These are phyloP conservation scores for Phyllosticta paracitricarpa DNA, from an alignment of 2,329 filamentous ascomycete species.

Conservation along the genomic window DNA sequence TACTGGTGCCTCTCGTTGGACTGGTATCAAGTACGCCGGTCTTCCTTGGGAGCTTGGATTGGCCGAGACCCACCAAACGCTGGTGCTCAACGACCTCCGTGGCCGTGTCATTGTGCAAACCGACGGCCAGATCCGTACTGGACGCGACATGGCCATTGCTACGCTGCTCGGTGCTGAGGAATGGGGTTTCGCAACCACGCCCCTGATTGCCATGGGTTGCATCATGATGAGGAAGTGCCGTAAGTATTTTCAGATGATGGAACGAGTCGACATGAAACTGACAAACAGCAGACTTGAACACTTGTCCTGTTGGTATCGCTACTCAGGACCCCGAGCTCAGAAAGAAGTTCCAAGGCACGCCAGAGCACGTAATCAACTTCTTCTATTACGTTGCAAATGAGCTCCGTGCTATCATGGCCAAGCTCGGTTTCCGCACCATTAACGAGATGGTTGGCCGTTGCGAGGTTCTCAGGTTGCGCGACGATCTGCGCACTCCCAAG, in stretches of 20 bases:
- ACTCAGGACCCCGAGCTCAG: constrained; percentile 91
- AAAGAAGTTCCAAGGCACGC: constrained; percentile 86
- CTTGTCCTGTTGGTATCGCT: constrained; percentile 86
- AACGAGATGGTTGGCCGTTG: constrained; percentile 97
- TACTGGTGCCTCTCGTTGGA: constrained; percentile 94
- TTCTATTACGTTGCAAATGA: constrained; percentile 98
- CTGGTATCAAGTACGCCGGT: constrained; percentile 96
- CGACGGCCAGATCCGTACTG: constrained; percentile 86
- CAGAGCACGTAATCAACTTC: constrained; percentile 97
- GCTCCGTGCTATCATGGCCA: constrained; percentile 92
- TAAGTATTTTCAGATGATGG: constrained; percentile 23
- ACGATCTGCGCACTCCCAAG: constrained; percentile 80
- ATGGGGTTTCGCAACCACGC: constrained; percentile 92
- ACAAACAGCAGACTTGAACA: constrained; percentile 43
- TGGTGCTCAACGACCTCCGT: constrained; percentile 90
- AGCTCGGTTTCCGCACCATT: constrained; percentile 85
- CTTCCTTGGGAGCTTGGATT: constrained; percentile 94
- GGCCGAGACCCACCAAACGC: constrained; percentile 91
- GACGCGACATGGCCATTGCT: constrained; percentile 86
- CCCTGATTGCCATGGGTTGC: constrained; percentile 92
- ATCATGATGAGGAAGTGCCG: constrained; percentile 80
- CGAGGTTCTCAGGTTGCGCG: constrained; percentile 74
- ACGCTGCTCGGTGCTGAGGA: constrained; percentile 96
- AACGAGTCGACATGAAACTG: not conserved
- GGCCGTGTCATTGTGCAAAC: constrained; percentile 94